Evolutionary conservation across 768 basidiomycete species (phyloP), one percentile per base, ranked within the genome.

Genomic region (Termitomyces sp.): DNA sequence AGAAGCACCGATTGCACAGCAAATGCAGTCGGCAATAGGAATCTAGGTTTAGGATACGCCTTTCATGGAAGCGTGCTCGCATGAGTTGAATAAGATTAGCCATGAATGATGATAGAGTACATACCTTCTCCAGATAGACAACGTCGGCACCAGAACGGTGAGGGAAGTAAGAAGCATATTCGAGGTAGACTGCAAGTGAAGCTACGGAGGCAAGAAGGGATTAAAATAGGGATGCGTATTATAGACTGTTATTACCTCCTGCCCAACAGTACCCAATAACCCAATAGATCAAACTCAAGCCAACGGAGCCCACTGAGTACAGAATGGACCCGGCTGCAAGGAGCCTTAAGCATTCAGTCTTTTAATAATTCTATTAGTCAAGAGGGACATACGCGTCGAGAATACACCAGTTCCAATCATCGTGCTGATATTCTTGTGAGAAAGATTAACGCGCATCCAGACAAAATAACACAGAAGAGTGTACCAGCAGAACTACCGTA

Each of bases 61-160:
- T 76, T n/a, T 32, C 26, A 52, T 47, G 20, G 50, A 60, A 51
- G 48, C 55, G 22, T 11, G 18, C 32, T 43, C 47, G 18, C 36
- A 45, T 50, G 41, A 60, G 53, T 24, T 51, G 33, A 2, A 18
- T 24, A 32, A 7, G 5, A n/a, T 28, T 33, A 36, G 14, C 22
- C 18, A 26, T 45, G 16, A 35, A 24, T 28, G 10, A n/a, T n/a
- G n/a, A n/a, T n/a, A n/a, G 1, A 41, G 7, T 26, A 40, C 63
- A 63, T 30, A 71, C 76, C 70, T 75, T 72, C 55, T 78, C 76
- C 14, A 79, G 67, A 54, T 78, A 80, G 3, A 75, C 79, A 6
- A 80, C 79, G 58, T 79, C 75, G 9, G 76, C 80, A 6, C 79
- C 79, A 8, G 78, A 77, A 16, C 80, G 71, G 53, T 75, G 70